These are phyloP conservation scores for Acacia confusa DNA, from an alignment of 306 rosid species.

Conservation along the genomic window DNA sequence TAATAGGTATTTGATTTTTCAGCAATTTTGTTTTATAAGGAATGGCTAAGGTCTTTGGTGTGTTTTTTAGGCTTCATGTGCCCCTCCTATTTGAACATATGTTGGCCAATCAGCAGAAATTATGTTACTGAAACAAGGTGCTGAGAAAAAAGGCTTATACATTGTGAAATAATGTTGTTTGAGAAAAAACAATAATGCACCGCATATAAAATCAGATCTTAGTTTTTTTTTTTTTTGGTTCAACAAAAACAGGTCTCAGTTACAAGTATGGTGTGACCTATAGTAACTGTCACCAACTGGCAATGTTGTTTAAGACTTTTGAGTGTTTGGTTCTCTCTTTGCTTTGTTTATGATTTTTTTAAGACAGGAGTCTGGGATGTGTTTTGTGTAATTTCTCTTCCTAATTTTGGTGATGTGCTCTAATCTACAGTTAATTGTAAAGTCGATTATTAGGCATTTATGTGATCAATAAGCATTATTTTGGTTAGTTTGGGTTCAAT, in stretches of 20 bases:
- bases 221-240: not conserved
- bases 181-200: not conserved
- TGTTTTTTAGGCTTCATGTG: conserved; percentile 27
- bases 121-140: not conserved
- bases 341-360: not conserved
- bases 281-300: not conserved
- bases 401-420: not conserved
- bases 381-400: not conserved
- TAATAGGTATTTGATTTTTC: conserved; percentile 66
- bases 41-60: conserved; percentile 28
- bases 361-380: not conserved
- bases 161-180: not conserved
- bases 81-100: conserved; percentile 10
- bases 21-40: conserved; percentile 16
- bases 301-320: not conserved
- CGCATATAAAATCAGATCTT: not conserved
- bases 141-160: not conserved
- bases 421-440: conserved; percentile 8
- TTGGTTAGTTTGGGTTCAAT: not conserved
- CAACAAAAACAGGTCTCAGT: not conserved
- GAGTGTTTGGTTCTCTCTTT: not conserved
- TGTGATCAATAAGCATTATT: not conserved
- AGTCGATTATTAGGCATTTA: not conserved
- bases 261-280: not conserved
- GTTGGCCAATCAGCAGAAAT: conserved; percentile 10